phyloP scores from a whole-genome alignment of 2,329 filamentous ascomycete genomes.

The Trichoderma sp. region DNA sequence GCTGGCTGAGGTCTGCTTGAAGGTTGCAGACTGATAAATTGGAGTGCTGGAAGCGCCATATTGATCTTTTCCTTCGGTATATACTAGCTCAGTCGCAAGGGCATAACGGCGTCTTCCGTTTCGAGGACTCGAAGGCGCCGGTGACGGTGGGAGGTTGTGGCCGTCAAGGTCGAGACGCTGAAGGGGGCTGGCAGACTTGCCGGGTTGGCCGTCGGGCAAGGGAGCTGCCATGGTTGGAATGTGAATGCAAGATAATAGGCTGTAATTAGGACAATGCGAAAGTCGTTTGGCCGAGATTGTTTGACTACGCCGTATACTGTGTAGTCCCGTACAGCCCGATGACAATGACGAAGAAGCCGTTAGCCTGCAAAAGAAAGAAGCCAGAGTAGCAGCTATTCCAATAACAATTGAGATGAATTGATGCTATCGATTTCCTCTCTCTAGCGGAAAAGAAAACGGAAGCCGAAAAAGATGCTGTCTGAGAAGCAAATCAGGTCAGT shows the following conservation, averaged over 20 bases:
- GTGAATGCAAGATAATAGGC: background rate
- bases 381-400: background rate
- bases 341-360: background rate
- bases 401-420: background rate
- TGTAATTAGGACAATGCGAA: background rate
- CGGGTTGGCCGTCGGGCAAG: constrained; percentile 29
- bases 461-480: background rate
- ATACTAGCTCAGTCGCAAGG: constrained; percentile 92
- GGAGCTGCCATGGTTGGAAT: constrained; percentile 30
- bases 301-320: background rate
- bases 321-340: background rate
- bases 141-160: constrained; percentile 83
- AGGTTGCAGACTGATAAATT: constrained; percentile 97
- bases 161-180: constrained; percentile 75
- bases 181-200: constrained; percentile 36
- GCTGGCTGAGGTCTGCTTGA: constrained; percentile 82
- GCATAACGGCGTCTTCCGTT: constrained; percentile 82
- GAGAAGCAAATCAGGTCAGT: background rate
- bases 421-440: background rate
- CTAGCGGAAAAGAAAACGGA: background rate
- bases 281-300: background rate
- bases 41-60: constrained; percentile 95
- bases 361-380: background rate
- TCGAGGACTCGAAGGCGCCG: constrained; percentile 85
- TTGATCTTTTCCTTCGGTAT: constrained; percentile 93